Percentiles rank a stretch among this genome's conserved stretches.
These are phyloP conservation scores for Debaryomyces psychrophilus DNA, from an alignment of 1,139 yeast genomes.

Conservation along the genomic window DNA sequence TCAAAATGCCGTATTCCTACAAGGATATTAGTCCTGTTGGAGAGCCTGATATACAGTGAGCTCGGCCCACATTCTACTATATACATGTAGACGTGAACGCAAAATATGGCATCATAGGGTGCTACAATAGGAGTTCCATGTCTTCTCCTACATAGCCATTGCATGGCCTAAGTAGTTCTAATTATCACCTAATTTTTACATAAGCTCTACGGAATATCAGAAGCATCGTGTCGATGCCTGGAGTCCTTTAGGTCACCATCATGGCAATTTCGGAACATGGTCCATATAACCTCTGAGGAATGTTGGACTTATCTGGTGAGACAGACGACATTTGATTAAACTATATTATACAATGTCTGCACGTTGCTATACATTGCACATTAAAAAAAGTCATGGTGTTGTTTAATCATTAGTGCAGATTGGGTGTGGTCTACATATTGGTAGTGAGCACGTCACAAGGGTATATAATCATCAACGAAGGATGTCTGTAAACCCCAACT, in stretches of 20 bases:
- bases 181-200: not conserved
- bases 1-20: not conserved
- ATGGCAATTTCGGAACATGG: not conserved
- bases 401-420: too few species aligned
- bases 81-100: not conserved
- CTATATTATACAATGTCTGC: not conserved
- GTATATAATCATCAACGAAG: not conserved
- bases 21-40: not conserved
- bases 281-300: not conserved
- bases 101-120: not conserved
- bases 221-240: not conserved
- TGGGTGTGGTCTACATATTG: not conserved
- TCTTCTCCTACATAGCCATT: too few species aligned
- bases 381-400: not conserved
- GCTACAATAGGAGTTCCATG: too few species aligned
- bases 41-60: too few species aligned
- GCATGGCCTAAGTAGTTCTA: too few species aligned
- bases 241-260: not conserved
- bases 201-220: not conserved
- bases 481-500: not conserved
- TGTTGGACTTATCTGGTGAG: constrained; percentile 2
- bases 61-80: not conserved
- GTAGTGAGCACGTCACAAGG: not conserved
- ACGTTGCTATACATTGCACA: not conserved
- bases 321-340: not conserved